Conservation (phyloP, 2,329 filamentous ascomycete genomes). For the Sphaceloma murrayae region DNA sequence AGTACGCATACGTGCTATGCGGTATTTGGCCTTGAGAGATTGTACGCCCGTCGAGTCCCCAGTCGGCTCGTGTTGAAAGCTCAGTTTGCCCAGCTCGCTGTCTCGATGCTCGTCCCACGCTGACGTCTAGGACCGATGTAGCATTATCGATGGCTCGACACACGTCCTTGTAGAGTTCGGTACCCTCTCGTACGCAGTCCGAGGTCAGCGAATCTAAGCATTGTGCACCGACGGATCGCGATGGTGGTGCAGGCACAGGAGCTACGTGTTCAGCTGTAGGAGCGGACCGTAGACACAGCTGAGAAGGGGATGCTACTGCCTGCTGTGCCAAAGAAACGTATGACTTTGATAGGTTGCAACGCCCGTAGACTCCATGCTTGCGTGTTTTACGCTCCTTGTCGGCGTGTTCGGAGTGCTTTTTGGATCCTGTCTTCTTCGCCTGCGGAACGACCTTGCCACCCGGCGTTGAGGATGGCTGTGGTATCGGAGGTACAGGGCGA, state of each 20-base stretch:
- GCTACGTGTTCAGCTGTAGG: not conserved
- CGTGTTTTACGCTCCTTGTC: not conserved
- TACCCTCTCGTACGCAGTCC: slow-evolving; percentile 3
- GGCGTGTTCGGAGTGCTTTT: not conserved
- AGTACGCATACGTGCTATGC: slow-evolving; percentile 2
- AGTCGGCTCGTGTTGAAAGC: not conserved
- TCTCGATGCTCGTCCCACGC: not conserved
- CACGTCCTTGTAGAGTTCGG: slow-evolving; percentile 4
- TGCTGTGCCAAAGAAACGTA: not conserved
- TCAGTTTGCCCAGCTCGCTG: not conserved
- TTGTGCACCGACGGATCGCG: not conserved
- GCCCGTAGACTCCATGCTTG: too few relatives aligned
- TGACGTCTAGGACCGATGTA: not conserved
- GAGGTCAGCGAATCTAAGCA: not conserved
- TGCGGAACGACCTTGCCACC: slow-evolving; percentile 1
- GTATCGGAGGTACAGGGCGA: not conserved
- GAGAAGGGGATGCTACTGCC: not conserved
- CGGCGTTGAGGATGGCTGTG: not conserved
- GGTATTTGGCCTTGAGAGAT: slow-evolving; percentile 19
- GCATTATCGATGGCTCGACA: slow-evolving; percentile 1
- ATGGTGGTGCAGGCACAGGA: not conserved
- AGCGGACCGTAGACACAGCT: not conserved
- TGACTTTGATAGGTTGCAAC: not conserved
- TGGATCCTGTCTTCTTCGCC: not conserved
- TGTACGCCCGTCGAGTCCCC: too few relatives aligned